These are phyloP conservation scores for Strobilomyces confusus DNA, from an alignment of 768 basidiomycete genomes.

Conservation along the genomic window DNA sequence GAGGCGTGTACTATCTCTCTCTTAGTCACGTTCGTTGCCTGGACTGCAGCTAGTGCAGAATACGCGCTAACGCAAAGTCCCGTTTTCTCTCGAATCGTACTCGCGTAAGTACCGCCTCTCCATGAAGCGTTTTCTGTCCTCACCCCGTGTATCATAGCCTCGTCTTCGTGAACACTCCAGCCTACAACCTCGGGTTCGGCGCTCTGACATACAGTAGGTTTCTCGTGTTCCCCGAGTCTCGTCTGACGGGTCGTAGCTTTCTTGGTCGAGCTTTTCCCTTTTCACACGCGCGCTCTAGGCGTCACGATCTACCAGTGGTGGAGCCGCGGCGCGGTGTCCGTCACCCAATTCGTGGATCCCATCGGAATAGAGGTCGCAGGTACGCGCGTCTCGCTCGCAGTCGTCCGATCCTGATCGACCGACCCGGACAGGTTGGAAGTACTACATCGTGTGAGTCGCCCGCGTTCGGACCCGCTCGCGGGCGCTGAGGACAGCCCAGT, in stretches of 20 bases:
- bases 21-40: slow-evolving; percentile 11
- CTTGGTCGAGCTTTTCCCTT: slow-evolving; percentile 68
- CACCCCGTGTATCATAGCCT: neutral
- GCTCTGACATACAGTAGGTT: slow-evolving; percentile 4
- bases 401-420: too few species aligned
- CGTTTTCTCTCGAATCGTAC: slow-evolving; percentile 4
- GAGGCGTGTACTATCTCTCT: slow-evolving; percentile 15
- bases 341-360: slow-evolving; percentile 14
- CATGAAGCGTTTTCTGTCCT: neutral
- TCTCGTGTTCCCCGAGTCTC: neutral
- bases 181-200: slow-evolving; percentile 1
- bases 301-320: slow-evolving; percentile 60
- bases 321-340: slow-evolving; percentile 35
- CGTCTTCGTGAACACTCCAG: slow-evolving; percentile 10
- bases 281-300: slow-evolving; percentile 56
- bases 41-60: slow-evolving; percentile 20
- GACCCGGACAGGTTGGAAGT: too few species aligned
- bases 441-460: too few species aligned
- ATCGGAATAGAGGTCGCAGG: slow-evolving; percentile 14
- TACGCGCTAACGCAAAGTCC: slow-evolving; percentile 12
- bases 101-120: slow-evolving; percentile 6
- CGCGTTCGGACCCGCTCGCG: too few species aligned
- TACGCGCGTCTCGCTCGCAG: neutral
- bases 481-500: neutral
- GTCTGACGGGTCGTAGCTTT: slow-evolving; percentile 37